Evolutionary conservation across 768 basidiomycete species (phyloP), one percentile per base, ranked within the genome.

Genomic region (Hydnomerulius pinastri): DNA sequence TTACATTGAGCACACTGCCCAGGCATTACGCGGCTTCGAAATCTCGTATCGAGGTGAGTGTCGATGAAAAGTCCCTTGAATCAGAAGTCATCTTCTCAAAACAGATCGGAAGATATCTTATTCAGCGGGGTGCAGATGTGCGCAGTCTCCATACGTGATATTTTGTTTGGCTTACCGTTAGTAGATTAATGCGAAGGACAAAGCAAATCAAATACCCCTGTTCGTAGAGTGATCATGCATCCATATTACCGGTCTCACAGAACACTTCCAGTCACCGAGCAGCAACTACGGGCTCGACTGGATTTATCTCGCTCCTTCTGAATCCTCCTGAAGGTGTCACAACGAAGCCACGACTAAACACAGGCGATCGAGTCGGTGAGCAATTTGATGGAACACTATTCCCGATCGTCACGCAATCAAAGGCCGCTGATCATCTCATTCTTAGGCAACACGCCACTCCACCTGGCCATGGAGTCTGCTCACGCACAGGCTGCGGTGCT

Each of bases 1-100:
- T 65, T 30, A 63, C 13, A 12, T 13, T 11, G 7, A 41, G 36
- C 51, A 52, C 27, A 46, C 53, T 41, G 37, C 32, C 44, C 49
- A 96, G 92, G 60, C 92, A 95, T 70, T 96, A 96, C 63, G 92
- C 92, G 24, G 93, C 92, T 38, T 96, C 92, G 25, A 95, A 94
- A 67, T 87, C 92, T 48, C 87, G 85, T 37, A 80, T 92, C 54
- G 88, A 92, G 63, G 92, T 90, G 62, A 48, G 30, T 24, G 59
- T 68, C 59, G 62, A 52, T 51, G 55, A 56, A 55, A 53, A 50
- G 48, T 62, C 50, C 57, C 49, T 45, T 54, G 40, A 46, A 44
- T 46, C 46, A 56, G 43, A 55, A 18, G 4, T 57, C 59, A 39
- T 43, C 50, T 57, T 61, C 56, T 54, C 53, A 6, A 37, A 63